These are phyloP conservation scores for Neoboletus brunneissimus DNA, from an alignment of 768 basidiomycete genomes.

Conservation along the genomic window DNA sequence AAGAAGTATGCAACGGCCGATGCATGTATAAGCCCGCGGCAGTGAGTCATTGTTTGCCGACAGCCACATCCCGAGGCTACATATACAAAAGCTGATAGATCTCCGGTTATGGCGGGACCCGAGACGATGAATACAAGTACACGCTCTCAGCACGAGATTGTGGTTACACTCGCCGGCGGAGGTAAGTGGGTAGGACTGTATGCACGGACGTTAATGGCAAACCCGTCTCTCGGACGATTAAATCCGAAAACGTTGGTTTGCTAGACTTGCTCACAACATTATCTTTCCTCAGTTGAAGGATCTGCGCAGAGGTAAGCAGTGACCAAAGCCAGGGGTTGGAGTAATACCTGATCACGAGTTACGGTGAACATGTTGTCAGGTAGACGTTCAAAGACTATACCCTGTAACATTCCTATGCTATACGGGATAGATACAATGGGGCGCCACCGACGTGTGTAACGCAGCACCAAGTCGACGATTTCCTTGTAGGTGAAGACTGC, in stretches of 20 bases:
- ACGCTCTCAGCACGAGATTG: neutral
- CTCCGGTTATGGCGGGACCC: neutral
- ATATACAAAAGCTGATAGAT: neutral
- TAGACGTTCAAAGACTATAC: conserved; percentile 56
- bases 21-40: neutral
- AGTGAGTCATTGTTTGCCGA: neutral
- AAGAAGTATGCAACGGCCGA: neutral
- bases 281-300: conserved; percentile 59
- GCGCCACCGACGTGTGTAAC: conserved; percentile 49
- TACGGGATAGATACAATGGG: conserved; percentile 66
- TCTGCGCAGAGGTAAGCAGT: conserved; percentile 34
- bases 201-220: conserved; percentile 46
- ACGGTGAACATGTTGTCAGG: conserved; percentile 66
- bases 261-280: conserved; percentile 46
- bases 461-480: conserved; percentile 62
- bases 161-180: neutral
- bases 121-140: neutral
- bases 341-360: conserved; percentile 61
- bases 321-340: neutral
- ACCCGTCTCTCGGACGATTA: conserved; percentile 38
- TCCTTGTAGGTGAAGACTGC: conserved; percentile 68
- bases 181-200: conserved; percentile 55
- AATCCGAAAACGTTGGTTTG: conserved; percentile 29
- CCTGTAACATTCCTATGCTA: conserved; percentile 61
- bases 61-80: neutral